A percentile compares a stretch with the other conserved stretches of the same genome.
Evolutionary conservation across 1,284 basidiomycete species (phyloP).

Genomic region (Apiotrichum gracile): DNA sequence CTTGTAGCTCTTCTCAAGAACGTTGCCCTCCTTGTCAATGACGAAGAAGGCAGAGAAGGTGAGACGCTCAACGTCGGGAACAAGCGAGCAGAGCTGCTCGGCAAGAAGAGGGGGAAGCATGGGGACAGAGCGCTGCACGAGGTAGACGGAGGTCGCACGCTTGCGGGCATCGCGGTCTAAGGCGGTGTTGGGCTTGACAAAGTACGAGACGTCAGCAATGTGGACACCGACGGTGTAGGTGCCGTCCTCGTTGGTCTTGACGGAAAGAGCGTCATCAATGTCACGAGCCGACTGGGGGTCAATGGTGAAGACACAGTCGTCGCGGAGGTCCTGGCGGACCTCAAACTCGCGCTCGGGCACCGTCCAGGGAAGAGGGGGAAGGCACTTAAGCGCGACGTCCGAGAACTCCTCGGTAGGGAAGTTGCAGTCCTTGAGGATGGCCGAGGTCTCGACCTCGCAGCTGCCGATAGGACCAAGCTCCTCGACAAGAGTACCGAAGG

Average conservation of each 20-base stretch:
- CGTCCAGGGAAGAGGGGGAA: constrained; percentile 78
- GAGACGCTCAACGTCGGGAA: constrained; percentile 78
- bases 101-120: constrained; percentile 90
- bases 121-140: constrained; percentile 88
- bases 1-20: constrained; percentile 85
- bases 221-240: constrained; percentile 89
- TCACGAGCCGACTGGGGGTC: constrained; percentile 87
- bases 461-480: constrained; percentile 98
- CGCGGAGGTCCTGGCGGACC: constrained; percentile 76
- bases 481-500: constrained; percentile 96
- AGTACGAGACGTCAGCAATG: constrained; percentile 92
- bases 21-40: constrained; percentile 71
- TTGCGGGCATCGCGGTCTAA: constrained; percentile 97
- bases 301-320: constrained; percentile 83
- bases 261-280: constrained; percentile 87
- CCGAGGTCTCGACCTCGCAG: constrained; percentile 94
- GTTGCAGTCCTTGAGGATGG: constrained; percentile 95
- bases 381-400: constrained; percentile 88
- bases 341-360: constrained; percentile 89
- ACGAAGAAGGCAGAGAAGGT: constrained; percentile 85
- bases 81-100: constrained; percentile 87
- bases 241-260: constrained; percentile 82
- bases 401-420: constrained; percentile 91
- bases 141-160: constrained; percentile 92
- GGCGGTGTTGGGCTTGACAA: constrained; percentile 92